Evolutionary conservation across 2,329 filamentous ascomycete species (phyloP).

Genomic region (Scedosporium boydii): DNA sequence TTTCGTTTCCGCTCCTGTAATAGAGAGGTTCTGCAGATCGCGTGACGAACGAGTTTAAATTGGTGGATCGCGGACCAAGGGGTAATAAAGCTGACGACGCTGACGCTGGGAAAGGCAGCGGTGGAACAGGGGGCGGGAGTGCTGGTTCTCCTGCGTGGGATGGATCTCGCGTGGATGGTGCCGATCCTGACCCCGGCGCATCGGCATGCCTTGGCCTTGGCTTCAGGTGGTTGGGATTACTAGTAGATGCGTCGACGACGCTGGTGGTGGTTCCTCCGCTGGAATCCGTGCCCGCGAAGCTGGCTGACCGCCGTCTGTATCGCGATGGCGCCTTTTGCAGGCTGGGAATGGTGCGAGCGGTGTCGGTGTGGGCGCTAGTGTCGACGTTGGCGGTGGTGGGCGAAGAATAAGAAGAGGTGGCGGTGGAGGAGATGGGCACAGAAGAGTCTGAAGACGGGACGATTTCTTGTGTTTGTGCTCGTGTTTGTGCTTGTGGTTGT

Average conservation of each 20-base stretch:
- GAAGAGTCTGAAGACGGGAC: neutral
- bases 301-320: too few species aligned
- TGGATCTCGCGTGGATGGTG: too few species aligned
- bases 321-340: too few species aligned
- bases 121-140: constrained; percentile 1
- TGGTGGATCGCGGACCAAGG: neutral
- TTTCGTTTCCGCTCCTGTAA: neutral
- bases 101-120: neutral
- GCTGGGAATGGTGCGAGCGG: neutral
- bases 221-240: too few species aligned
- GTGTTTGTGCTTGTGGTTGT: neutral
- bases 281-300: too few species aligned
- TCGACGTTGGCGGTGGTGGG: neutral
- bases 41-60: neutral
- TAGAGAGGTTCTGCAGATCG: constrained; percentile 1
- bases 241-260: too few species aligned
- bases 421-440: neutral
- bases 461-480: neutral
- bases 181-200: too few species aligned
- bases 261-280: too few species aligned
- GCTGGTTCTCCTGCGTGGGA: neutral
- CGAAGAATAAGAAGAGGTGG: neutral
- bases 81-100: neutral
- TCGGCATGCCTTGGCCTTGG: too few species aligned
- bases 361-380: neutral